A percentile compares a stretch with the other conserved stretches of the same genome.
phyloP scores from a whole-genome alignment of 2,329 filamentous ascomycete species.

The Clonostachys sp. region DNA sequence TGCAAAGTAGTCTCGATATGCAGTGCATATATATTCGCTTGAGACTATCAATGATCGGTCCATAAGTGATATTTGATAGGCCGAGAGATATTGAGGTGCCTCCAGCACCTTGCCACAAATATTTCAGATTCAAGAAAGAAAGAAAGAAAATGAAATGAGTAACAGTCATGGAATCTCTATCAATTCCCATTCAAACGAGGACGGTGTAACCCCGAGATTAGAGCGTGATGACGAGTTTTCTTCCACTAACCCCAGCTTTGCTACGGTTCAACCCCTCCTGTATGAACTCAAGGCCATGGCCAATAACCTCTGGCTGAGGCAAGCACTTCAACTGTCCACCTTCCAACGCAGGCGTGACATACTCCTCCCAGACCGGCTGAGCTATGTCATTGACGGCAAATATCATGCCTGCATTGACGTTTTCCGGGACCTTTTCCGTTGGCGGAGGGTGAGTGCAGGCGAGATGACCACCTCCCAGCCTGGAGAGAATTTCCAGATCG shows the following conservation, averaged over 20 bases:
- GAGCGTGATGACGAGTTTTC: constrained; percentile 16
- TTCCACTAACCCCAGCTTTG: constrained; percentile 15
- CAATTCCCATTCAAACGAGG: too few relatives aligned
- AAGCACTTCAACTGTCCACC: constrained; percentile 11
- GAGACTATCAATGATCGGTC: too few relatives aligned
- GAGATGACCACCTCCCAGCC: constrained; percentile 23
- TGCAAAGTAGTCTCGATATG: too few relatives aligned
- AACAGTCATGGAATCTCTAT: too few relatives aligned
- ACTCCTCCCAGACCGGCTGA: constrained; percentile 13
- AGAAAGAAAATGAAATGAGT: too few relatives aligned
- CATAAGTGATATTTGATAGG: too few relatives aligned
- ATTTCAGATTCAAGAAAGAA: too few relatives aligned
- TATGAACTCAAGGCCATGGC: constrained; percentile 13
- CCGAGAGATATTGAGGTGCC: too few relatives aligned
- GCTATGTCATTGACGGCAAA: constrained; percentile 18
- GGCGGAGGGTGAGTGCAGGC: constrained; percentile 25
- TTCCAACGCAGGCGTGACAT: constrained; percentile 12
- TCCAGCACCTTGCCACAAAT: too few relatives aligned
- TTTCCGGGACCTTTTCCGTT: constrained; percentile 15
- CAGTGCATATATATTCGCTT: too few relatives aligned
- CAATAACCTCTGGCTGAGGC: constrained; percentile 12
- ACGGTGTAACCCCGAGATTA: not conserved
- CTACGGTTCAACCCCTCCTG: constrained; percentile 11
- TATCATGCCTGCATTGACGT: constrained; percentile 23
- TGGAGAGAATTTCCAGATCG: constrained; percentile 12